phyloP scores from a whole-genome alignment of 257 asterid genomes.

The Ilex aquifolium region DNA sequence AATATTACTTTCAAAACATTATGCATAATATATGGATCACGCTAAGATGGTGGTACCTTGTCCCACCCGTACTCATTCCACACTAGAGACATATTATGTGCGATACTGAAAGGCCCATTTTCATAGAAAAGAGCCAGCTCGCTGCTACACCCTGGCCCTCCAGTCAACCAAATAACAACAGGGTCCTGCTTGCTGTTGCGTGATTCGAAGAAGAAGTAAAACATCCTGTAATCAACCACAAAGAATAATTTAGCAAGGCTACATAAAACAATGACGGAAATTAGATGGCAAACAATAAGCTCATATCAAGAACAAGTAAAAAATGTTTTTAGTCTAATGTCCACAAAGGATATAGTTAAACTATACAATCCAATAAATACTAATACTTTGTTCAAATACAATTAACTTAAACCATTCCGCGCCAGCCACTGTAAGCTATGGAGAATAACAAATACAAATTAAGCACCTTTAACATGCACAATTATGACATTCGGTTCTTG shows the following conservation, averaged over 20 bases:
- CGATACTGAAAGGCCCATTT: conserved; percentile 82
- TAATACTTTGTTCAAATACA: too few species aligned
- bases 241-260: not conserved
- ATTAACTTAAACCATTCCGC: too few species aligned
- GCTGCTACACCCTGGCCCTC: conserved; percentile 99
- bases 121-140: conserved; percentile 95
- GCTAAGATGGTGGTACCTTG: conserved; percentile 21
- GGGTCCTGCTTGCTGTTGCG: conserved; percentile 69
- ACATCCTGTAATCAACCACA: conserved; percentile 52
- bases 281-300: not conserved
- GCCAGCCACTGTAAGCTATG: too few species aligned
- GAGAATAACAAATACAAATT: too few species aligned
- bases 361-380: too few species aligned
- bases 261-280: not conserved
- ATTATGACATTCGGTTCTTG: too few species aligned
- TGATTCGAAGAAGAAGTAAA: conserved; percentile 90
- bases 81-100: conserved; percentile 65
- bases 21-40: too few species aligned
- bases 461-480: too few species aligned
- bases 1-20: too few species aligned
- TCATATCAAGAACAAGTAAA: too few species aligned
- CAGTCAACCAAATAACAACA: conserved; percentile 96
- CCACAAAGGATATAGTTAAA: too few species aligned
- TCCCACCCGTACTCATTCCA: conserved; percentile 78
- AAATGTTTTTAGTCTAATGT: too few species aligned